phyloP scores from a whole-genome alignment of 371 early-diverging fungal genomes.

The Mortierella sp. region DNA sequence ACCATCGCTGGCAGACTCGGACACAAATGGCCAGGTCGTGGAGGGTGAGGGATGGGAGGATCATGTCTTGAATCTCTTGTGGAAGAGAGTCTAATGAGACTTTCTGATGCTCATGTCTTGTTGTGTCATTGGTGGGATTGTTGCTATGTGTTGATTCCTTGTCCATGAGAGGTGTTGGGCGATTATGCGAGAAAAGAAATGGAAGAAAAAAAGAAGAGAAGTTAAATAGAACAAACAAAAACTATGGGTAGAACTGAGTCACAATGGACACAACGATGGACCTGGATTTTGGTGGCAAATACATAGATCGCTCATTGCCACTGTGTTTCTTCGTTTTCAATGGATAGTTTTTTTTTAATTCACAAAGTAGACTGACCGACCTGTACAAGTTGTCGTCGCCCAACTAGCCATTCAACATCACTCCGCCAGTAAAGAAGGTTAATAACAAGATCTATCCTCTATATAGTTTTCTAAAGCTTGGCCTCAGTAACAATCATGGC shows the following conservation, averaged over 20 bases:
- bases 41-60: not conserved
- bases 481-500: constrained; percentile 41
- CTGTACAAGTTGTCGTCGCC: constrained; percentile 14
- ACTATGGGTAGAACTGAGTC: not conserved
- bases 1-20: not conserved
- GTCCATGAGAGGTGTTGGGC: not conserved
- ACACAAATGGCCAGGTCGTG: not conserved
- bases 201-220: not conserved
- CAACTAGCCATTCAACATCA: not conserved
- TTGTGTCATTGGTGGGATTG: not conserved
- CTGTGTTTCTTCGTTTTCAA: not conserved
- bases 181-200: not conserved
- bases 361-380: constrained; percentile 4
- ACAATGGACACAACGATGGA: not conserved
- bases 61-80: constrained; percentile 4
- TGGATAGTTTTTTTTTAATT: not conserved
- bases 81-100: not conserved
- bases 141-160: not conserved
- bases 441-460: not conserved
- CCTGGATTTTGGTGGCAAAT: not conserved
- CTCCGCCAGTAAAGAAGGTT: not conserved
- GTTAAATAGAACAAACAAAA: not conserved
- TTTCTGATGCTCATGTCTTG: not conserved
- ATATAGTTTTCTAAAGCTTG: constrained; percentile 31
- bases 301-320: no score